A percentile compares a stretch with the other conserved stretches of the same genome.
These are phyloP conservation scores for Candida ortonii DNA, from an alignment of 805 yeast species.

Conservation along the genomic window DNA sequence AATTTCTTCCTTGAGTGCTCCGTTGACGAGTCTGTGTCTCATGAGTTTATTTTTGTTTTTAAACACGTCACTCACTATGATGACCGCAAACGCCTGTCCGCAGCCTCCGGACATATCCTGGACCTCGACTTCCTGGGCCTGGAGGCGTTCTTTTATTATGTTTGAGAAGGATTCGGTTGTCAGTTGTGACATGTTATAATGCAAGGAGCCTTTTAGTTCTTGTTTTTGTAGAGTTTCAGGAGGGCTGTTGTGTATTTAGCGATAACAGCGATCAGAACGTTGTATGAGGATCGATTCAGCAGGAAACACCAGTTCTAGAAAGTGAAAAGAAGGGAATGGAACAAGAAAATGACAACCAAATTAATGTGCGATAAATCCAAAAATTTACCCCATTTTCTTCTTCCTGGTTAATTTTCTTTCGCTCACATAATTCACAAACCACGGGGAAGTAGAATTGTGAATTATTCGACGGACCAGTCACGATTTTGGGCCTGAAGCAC, in stretches of 20 bases:
- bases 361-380: constrained; percentile 18
- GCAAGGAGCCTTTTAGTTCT: too few species aligned
- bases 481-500: not conserved
- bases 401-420: constrained; percentile 1
- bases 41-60: constrained; percentile 77
- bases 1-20: constrained; percentile 77
- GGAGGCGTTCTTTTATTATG: constrained; percentile 53
- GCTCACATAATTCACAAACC: not conserved
- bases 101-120: constrained; percentile 89
- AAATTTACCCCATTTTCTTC: not conserved
- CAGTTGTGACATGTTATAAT: constrained; percentile 28
- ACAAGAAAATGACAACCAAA: too few species aligned
- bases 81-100: constrained; percentile 95
- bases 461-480: too few species aligned
- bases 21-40: constrained; percentile 85
- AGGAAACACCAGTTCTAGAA: too few species aligned
- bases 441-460: not conserved
- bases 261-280: too few species aligned
- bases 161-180: constrained; percentile 40
- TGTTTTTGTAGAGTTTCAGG: too few species aligned
- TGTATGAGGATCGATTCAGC: too few species aligned
- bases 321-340: too few species aligned
- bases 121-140: constrained; percentile 65
- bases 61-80: constrained; percentile 72
- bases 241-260: too few species aligned